Conservation (phyloP, 2,329 filamentous ascomycete genomes). For the Colletotrichum sublineola region DNA sequence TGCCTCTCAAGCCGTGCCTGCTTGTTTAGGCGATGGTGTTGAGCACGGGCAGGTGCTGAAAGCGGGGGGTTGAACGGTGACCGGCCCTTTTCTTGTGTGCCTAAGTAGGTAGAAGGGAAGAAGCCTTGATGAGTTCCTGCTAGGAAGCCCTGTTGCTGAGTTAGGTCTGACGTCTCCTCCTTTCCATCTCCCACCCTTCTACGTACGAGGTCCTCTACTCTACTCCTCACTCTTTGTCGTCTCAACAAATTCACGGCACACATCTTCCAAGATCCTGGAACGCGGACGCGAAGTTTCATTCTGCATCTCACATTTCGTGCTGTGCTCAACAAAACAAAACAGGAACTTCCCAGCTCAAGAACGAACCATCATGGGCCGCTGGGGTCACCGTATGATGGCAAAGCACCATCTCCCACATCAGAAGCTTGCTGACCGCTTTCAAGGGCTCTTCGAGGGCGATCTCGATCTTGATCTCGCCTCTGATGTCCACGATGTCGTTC, state of each 20-base stretch:
- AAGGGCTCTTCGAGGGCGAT: conserved; percentile 14
- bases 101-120: neutral
- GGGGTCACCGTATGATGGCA: conserved; percentile 5
- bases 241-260: neutral
- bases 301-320: too few species aligned
- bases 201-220: neutral
- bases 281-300: neutral
- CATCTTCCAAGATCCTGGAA: neutral
- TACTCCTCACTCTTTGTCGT: neutral
- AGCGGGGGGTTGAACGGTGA: neutral
- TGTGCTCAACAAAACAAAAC: neutral
- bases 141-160: neutral
- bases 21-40: neutral
- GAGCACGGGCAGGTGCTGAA: neutral
- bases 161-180: too few species aligned
- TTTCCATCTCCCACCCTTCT: neutral
- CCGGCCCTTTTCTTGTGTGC: neutral
- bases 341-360: neutral
- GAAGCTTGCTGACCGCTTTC: neutral
- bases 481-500: neutral
- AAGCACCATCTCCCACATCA: neutral
- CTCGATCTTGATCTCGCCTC: neutral
- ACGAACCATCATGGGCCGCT: conserved; percentile 15
- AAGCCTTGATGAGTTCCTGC: neutral
- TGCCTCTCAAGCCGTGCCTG: neutral